These are phyloP conservation scores for Sugiyamaella pinicola DNA, from an alignment of 1,139 yeast species.

Conservation along the genomic window DNA sequence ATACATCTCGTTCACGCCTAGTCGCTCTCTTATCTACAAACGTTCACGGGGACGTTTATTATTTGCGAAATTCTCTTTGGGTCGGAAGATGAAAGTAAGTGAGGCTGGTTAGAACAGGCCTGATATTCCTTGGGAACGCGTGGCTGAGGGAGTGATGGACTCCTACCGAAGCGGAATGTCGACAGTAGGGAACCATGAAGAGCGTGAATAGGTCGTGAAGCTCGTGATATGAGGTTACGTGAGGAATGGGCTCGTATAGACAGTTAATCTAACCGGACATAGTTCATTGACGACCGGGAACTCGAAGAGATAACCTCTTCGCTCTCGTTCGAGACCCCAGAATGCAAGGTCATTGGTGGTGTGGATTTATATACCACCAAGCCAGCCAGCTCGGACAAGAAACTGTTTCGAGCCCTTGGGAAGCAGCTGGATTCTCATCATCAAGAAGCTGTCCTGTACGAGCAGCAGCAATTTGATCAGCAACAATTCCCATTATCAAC, in stretches of 20 bases:
- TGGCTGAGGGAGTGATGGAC: conserved; percentile 2
- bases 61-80: neutral
- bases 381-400: conserved; percentile 86
- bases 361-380: conserved; percentile 94
- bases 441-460: conserved; percentile 30
- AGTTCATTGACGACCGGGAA: conserved; percentile 92
- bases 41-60: too few species aligned
- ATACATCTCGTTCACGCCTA: neutral
- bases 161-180: neutral
- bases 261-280: neutral
- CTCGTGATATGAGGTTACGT: neutral
- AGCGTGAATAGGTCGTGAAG: neutral
- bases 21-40: neutral
- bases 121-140: conserved; percentile 2
- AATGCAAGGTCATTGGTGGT: conserved; percentile 86
- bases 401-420: conserved; percentile 84
- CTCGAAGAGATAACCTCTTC: conserved; percentile 86
- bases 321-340: conserved; percentile 82
- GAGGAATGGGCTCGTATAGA: neutral
- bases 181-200: conserved; percentile 11
- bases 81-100: conserved; percentile 12
- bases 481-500: conserved; percentile 30
- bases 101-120: neutral
- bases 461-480: conserved; percentile 30
- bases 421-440: conserved; percentile 51